Evolutionary conservation across 1,139 yeast species (phyloP), one percentile per base, ranked within the genome.

Genomic region (Yamadazyma spencermartinsiae): DNA sequence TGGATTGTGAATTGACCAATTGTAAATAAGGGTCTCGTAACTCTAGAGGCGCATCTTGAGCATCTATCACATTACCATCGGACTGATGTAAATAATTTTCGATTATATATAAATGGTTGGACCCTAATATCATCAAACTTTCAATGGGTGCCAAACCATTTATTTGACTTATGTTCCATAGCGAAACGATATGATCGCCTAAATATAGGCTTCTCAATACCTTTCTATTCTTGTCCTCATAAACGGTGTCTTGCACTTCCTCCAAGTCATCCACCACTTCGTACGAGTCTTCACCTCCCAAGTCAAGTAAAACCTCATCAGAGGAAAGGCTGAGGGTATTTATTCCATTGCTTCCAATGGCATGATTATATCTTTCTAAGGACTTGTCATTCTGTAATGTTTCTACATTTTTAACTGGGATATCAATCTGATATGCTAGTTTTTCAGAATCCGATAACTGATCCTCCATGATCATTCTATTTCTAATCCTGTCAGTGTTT

Each of bases 111-210:
- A 86, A 50, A 51, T 83, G 80, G 7, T 67, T 65, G 3, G 71
- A 61, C 0, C 95, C 95, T 21, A 83, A 56, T 16, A 87, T 82
- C 61, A 87, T 63, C 34, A 87, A 69, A 24, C 92, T 86, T 52
- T 86, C 95, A 16, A 74, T 65, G 1, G 89, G 80, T 16, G 81
- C 86, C 16, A 87, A 62, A 0, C 95, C 95, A 42, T 82, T 65
- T 17, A 87, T 76, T 37, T 81, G 80, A 43, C 89, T 79, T 2
- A 85, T 79, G 56, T 87, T 87, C 82, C 87, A 81, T n/a, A 87
- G 61, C 8, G 79, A 77, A 11, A 67, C 70, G 19, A 87, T 84
- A 38, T 72, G 74, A 54, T 87, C 96, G n/a, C 86, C 86, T 41
- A 79, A 72, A 50, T 66, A 81, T 36, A 87, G 61, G 49, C 85